A percentile compares a stretch with the other conserved stretches of the same genome.
These are phyloP conservation scores for Diutina scorzettiae DNA, from an alignment of 1,139 yeast genomes.

Conservation along the genomic window DNA sequence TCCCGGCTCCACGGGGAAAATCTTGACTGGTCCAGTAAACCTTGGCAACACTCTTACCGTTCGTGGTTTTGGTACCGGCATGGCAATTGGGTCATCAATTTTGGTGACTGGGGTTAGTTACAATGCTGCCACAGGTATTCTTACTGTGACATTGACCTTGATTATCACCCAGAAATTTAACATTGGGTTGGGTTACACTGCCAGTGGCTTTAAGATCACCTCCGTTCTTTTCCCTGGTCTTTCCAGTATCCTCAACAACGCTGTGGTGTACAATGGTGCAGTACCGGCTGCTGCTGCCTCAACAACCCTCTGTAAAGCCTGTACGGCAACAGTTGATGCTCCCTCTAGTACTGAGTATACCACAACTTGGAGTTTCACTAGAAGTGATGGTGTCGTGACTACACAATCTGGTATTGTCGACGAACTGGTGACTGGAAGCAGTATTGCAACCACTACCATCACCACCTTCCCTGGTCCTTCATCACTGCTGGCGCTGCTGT, in stretches of 20 bases:
- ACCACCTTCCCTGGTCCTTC: not conserved
- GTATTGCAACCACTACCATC: not conserved
- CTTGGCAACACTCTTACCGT: not conserved
- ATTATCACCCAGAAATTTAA: not conserved
- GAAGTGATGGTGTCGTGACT: not conserved
- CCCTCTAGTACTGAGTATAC: not conserved
- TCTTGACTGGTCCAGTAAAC: not conserved
- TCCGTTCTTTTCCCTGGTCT: not conserved
- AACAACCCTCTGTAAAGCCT: not conserved
- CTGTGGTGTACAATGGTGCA: not conserved
- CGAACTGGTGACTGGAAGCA: not conserved
- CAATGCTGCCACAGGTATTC: not conserved
- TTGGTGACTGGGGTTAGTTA: not conserved
- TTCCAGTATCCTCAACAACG: not conserved
- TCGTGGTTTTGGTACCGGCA: constrained; percentile 5
- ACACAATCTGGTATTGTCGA: constrained; percentile 2
- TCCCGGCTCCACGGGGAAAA: not conserved
- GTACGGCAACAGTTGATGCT: not conserved
- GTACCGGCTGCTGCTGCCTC: not conserved
- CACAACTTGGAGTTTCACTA: constrained; percentile 2
- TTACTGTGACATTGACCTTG: not conserved
- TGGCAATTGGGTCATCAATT: not conserved
- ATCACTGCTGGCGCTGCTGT: not conserved
- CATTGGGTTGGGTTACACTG: not conserved
- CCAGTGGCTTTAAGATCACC: not conserved